Evolutionary conservation across 2,329 filamentous ascomycete species (phyloP).

Genomic region (Aspergillus sp.): DNA sequence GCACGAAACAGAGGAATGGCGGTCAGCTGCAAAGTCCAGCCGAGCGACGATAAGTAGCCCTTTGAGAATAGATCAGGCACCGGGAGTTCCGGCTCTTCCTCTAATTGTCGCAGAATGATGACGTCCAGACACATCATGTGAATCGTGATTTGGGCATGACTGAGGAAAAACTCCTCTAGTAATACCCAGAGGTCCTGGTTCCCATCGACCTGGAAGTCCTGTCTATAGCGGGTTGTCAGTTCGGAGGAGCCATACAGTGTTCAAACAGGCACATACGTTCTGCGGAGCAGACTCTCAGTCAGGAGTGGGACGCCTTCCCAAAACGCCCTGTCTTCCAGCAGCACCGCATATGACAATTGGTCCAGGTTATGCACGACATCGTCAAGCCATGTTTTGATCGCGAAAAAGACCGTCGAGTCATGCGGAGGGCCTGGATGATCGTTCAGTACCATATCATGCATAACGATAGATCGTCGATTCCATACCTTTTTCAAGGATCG

Average conservation of each 20-base stretch:
- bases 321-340: constrained; percentile 42
- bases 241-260: neutral
- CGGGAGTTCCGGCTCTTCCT: constrained; percentile 27
- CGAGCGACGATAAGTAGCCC: constrained; percentile 34
- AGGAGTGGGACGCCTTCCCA: constrained; percentile 45
- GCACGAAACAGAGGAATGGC: constrained; percentile 38
- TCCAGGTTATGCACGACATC: constrained; percentile 35
- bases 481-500: constrained; percentile 40
- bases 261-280: constrained; percentile 27
- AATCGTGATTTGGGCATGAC: constrained; percentile 40
- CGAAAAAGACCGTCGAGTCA: constrained; percentile 30
- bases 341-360: constrained; percentile 33
- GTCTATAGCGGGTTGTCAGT: constrained; percentile 19
- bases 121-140: constrained; percentile 44
- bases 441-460: neutral
- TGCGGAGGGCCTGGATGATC: constrained; percentile 28
- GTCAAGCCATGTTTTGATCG: constrained; percentile 45
- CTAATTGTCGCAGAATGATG: constrained; percentile 26
- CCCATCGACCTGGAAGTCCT: constrained; percentile 32
- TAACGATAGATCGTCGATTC: neutral
- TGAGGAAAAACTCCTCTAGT: constrained; percentile 43
- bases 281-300: constrained; percentile 40
- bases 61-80: constrained; percentile 31
- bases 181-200: constrained; percentile 27
- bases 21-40: constrained; percentile 34